Percentiles rank a stretch among this genome's conserved stretches.
These are phyloP conservation scores for Dryas octopetala DNA, from an alignment of 306 rosid genomes.

Conservation along the genomic window DNA sequence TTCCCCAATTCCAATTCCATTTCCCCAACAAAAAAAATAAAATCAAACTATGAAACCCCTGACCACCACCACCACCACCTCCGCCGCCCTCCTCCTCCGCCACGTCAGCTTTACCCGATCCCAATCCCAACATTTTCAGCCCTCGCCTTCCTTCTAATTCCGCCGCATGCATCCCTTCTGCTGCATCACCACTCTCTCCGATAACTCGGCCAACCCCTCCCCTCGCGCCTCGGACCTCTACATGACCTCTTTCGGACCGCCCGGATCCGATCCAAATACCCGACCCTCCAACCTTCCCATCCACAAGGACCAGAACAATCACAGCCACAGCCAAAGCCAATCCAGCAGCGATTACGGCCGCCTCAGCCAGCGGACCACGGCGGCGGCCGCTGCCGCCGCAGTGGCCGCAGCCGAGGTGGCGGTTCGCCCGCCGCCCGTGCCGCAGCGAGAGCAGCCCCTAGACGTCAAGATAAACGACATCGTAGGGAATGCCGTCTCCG, in stretches of 20 bases:
- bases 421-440: slow-evolving; percentile 18
- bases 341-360: slow-evolving; percentile 45
- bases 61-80: slow-evolving; percentile 17
- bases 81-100: slow-evolving; percentile 29
- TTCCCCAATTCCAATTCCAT: slow-evolving; percentile 5
- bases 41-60: slow-evolving; percentile 29
- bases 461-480: slow-evolving; percentile 91
- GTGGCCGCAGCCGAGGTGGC: slow-evolving; percentile 42
- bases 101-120: slow-evolving; percentile 19
- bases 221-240: slow-evolving; percentile 52
- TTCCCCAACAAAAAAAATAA: slow-evolving; percentile 6
- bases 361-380: slow-evolving; percentile 48
- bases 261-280: slow-evolving; percentile 65
- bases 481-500: slow-evolving; percentile 91
- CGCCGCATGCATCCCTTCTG: slow-evolving; percentile 84
- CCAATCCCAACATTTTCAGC: neutral
- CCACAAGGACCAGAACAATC: neutral
- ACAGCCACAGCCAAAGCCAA: slow-evolving; percentile 18
- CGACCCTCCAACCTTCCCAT: slow-evolving; percentile 11
- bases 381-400: slow-evolving; percentile 37
- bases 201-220: slow-evolving; percentile 58
- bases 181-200: slow-evolving; percentile 73
- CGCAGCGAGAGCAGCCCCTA: slow-evolving; percentile 50
- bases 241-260: slow-evolving; percentile 36
- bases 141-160: neutral